phyloP scores from a whole-genome alignment of 2,329 filamentous ascomycete genomes.

The Fusarium chuoi region DNA sequence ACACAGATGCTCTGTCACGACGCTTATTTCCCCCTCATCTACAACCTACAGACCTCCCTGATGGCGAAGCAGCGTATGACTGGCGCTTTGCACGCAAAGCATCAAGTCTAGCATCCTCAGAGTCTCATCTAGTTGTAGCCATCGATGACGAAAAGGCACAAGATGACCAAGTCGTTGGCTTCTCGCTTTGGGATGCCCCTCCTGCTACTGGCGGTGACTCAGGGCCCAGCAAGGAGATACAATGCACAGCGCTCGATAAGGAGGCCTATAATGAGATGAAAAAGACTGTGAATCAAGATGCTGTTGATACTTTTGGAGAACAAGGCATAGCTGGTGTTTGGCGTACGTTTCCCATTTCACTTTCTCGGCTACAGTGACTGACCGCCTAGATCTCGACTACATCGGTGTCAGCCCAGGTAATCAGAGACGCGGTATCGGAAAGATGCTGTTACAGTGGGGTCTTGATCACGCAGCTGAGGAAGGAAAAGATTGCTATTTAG shows the following conservation, averaged over 20 bases:
- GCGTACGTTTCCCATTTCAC: background rate
- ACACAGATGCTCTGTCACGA: conserved; percentile 6
- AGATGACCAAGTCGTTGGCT: background rate
- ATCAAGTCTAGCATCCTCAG: background rate
- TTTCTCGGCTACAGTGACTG: background rate
- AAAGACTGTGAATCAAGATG: conserved; percentile 1
- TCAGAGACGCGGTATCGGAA: conserved; percentile 11
- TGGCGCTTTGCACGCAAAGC: conserved; percentile 17
- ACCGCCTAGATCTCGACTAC: conserved; percentile 13
- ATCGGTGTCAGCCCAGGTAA: conserved; percentile 5
- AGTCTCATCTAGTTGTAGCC: background rate
- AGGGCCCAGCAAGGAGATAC: background rate
- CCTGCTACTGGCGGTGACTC: background rate
- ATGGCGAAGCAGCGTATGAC: conserved; percentile 20
- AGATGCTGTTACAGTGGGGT: background rate
- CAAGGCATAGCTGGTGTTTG: conserved; percentile 9
- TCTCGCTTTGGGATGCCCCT: conserved; percentile 11
- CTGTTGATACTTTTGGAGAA: background rate
- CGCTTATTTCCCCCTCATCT: conserved; percentile 12
- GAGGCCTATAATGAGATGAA: conserved; percentile 5
- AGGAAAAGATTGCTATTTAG: conserved; percentile 5
- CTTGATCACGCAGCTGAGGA: background rate
- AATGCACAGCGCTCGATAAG: conserved; percentile 5
- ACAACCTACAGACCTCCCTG: background rate
- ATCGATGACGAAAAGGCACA: background rate